phyloP scores from a whole-genome alignment of 2,329 filamentous ascomycete species.

The Microdochium bolleyi region DNA sequence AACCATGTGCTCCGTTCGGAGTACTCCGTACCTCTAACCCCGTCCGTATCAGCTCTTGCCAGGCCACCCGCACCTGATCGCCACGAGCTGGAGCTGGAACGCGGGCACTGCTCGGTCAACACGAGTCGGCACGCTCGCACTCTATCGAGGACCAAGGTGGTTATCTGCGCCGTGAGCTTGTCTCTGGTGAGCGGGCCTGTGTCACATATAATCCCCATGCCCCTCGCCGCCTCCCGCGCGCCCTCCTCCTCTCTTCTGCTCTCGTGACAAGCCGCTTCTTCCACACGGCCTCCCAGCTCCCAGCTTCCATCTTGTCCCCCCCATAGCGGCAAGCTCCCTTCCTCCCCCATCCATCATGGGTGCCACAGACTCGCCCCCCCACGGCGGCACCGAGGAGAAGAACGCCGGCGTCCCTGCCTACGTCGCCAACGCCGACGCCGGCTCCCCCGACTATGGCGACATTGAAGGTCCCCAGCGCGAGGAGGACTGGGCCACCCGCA shows the following conservation, averaged over 20 bases:
- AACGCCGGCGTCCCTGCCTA: slow-evolving; percentile 16
- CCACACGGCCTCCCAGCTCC: not conserved
- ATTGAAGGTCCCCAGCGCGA: not conserved
- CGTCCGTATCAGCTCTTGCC: too few relatives aligned
- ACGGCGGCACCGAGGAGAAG: slow-evolving; percentile 19
- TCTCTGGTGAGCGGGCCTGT: too few relatives aligned
- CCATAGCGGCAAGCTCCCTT: not conserved
- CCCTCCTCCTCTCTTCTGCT: not conserved
- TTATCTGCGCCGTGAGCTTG: too few relatives aligned
- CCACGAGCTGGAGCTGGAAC: too few relatives aligned
- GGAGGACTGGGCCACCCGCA: slow-evolving; percentile 20
- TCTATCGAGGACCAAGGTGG: too few relatives aligned
- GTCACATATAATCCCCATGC: not conserved
- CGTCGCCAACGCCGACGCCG: slow-evolving; percentile 1
- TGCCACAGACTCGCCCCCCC: slow-evolving; percentile 10
- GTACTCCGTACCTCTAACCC: too few relatives aligned
- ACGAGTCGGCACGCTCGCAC: not conserved
- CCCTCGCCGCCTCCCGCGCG: not conserved
- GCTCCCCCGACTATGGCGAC: not conserved
- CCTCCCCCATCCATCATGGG: slow-evolving; percentile 10
- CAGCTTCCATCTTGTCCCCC: not conserved
- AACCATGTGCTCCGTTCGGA: too few relatives aligned
- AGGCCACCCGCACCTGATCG: too few relatives aligned
- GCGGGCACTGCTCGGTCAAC: not conserved
- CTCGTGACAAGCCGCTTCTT: not conserved